These are phyloP conservation scores for Thecaphora frezii DNA, from an alignment of 1,284 basidiomycete species.

Conservation along the genomic window DNA sequence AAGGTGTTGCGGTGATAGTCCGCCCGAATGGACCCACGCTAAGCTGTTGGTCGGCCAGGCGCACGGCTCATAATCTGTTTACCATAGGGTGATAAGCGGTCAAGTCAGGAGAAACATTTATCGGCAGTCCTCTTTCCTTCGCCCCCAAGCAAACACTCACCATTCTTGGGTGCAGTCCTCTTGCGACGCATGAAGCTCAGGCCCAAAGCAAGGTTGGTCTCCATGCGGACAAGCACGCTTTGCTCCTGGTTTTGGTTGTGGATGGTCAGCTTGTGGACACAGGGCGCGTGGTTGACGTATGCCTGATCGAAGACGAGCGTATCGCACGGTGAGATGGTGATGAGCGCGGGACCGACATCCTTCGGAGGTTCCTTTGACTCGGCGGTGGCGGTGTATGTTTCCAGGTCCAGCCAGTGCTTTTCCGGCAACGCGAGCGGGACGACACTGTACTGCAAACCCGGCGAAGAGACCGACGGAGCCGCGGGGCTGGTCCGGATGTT, in stretches of 20 bases:
- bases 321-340: slow-evolving; percentile 25
- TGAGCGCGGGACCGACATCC: slow-evolving; percentile 12
- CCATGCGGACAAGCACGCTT: slow-evolving; percentile 39
- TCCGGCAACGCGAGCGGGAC: neutral
- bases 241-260: slow-evolving; percentile 26
- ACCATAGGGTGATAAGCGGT: neutral
- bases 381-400: neutral
- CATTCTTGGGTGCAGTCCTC: slow-evolving; percentile 24
- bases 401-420: neutral
- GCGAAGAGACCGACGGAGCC: too few species aligned
- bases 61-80: slow-evolving; percentile 16
- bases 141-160: too few species aligned
- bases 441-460: too few species aligned
- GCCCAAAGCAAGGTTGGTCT: slow-evolving; percentile 40
- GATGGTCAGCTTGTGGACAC: slow-evolving; percentile 33
- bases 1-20: slow-evolving; percentile 46
- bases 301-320: slow-evolving; percentile 35
- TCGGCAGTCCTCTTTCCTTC: too few species aligned
- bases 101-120: neutral
- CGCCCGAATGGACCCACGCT: slow-evolving; percentile 46
- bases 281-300: slow-evolving; percentile 52
- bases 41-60: slow-evolving; percentile 49
- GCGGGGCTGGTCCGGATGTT: too few species aligned
- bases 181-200: slow-evolving; percentile 46
- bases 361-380: neutral